Evolutionary conservation across 495 filamentous ascomycete genomes (phyloP).

Genomic region (Lophiotrema nucula): DNA sequence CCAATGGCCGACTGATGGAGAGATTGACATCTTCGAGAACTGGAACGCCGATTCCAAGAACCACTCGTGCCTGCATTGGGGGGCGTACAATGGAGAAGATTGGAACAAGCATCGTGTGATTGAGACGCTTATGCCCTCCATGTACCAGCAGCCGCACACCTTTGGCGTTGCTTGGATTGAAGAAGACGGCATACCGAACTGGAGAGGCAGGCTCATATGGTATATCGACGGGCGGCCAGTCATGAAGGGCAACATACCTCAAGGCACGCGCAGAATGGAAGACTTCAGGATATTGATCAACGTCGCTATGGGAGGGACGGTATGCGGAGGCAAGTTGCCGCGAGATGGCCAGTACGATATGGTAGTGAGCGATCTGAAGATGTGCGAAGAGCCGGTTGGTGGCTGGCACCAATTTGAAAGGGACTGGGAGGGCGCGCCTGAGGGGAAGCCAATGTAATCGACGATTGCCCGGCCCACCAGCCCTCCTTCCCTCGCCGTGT

Average conservation of each 20-base stretch:
- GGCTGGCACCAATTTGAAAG: conserved; percentile 45
- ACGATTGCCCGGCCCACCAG: neutral
- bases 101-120: conserved; percentile 46
- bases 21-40: conserved; percentile 37
- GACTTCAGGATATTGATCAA: conserved; percentile 47
- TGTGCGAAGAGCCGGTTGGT: conserved; percentile 42
- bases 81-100: conserved; percentile 44
- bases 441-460: conserved; percentile 40
- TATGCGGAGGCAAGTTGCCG: conserved; percentile 44
- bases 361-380: conserved; percentile 43
- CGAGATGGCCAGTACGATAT: conserved; percentile 46
- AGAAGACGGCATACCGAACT: conserved; percentile 33
- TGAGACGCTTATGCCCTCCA: conserved; percentile 39
- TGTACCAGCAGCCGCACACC: conserved; percentile 31
- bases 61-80: conserved; percentile 50
- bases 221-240: conserved; percentile 47
- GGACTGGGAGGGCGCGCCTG: conserved; percentile 39
- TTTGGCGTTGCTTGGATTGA: conserved; percentile 48
- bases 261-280: conserved; percentile 43
- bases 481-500: too few relatives aligned
- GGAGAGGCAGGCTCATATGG: conserved; percentile 42
- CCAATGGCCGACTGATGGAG: conserved; percentile 36
- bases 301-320: conserved; percentile 50
- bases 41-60: conserved; percentile 43
- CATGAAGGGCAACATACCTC: conserved; percentile 45